Conservation (phyloP, 495 filamentous ascomycete species). For the Xylaria grammica region DNA sequence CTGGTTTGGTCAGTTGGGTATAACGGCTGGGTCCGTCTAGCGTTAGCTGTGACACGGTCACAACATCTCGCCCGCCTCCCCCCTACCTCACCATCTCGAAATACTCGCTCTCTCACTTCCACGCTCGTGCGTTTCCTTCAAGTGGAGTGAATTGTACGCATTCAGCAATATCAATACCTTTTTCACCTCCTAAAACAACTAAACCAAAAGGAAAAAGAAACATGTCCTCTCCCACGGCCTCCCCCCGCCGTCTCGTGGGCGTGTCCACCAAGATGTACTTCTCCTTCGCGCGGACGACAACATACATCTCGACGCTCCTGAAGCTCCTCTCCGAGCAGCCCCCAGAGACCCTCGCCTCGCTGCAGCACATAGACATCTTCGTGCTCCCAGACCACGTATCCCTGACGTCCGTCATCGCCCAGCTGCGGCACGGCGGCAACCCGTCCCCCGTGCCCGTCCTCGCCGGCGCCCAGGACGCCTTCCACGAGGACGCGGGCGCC, state of each 20-base stretch:
- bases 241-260: slow-evolving; percentile 72
- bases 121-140: neutral
- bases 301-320: slow-evolving; percentile 65
- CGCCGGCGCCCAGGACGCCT: slow-evolving; percentile 78
- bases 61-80: neutral
- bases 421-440: slow-evolving; percentile 67
- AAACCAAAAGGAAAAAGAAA: neutral
- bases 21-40: too few species aligned
- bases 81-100: neutral
- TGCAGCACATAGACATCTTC: slow-evolving; percentile 58
- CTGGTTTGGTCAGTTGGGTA: too few species aligned
- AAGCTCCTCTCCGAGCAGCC: slow-evolving; percentile 44
- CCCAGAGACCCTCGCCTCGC: slow-evolving; percentile 38
- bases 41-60: neutral
- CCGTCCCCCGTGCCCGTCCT: slow-evolving; percentile 56
- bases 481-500: slow-evolving; percentile 67
- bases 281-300: slow-evolving; percentile 63
- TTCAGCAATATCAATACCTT: neutral
- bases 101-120: neutral
- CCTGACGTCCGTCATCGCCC: slow-evolving; percentile 60
- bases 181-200: neutral
- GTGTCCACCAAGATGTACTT: slow-evolving; percentile 90
- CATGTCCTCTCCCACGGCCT: slow-evolving; percentile 39
- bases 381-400: slow-evolving; percentile 78
- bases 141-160: neutral